Percentiles rank a stretch among this genome's conserved stretches.
phyloP scores from a whole-genome alignment of 2,329 filamentous ascomycete genomes.

The Chrysoporthe cubensis region DNA sequence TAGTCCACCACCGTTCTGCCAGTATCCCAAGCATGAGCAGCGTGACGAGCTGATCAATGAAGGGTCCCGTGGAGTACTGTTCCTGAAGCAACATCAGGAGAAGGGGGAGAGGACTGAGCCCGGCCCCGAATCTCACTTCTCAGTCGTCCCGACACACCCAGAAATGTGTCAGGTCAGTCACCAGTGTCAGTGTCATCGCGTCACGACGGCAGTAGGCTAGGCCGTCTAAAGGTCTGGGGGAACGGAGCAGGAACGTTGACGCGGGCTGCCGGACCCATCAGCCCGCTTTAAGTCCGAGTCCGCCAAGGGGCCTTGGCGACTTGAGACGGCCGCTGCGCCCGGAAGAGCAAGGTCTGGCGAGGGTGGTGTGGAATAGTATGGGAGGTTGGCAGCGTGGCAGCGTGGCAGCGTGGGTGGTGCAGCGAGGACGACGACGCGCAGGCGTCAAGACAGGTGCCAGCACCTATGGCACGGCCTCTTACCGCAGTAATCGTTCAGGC shows the following conservation, averaged over 20 bases:
- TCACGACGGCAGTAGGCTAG: background rate
- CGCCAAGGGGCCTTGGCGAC: background rate
- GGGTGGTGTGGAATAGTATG: background rate
- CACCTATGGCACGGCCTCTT: background rate
- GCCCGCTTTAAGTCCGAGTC: slow-evolving; percentile 4
- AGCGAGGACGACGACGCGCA: background rate
- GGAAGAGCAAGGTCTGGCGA: slow-evolving; percentile 3
- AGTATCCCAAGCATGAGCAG: background rate
- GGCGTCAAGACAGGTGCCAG: background rate
- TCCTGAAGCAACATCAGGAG: background rate
- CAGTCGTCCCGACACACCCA: background rate
- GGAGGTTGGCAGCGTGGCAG: background rate
- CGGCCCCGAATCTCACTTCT: background rate
- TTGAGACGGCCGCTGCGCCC: slow-evolving; percentile 9
- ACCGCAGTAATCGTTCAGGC: background rate
- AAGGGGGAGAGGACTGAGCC: background rate
- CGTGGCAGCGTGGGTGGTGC: background rate
- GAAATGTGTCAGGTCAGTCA: background rate
- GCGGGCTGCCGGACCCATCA: slow-evolving; percentile 10
- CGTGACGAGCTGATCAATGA: background rate
- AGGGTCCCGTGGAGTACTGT: background rate
- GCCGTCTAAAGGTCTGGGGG: background rate
- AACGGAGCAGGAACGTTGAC: background rate
- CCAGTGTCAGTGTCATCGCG: background rate
- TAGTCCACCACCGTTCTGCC: background rate